These are phyloP conservation scores for Phaseolus lunatus DNA, from an alignment of 306 rosid genomes.

Conservation along the genomic window DNA sequence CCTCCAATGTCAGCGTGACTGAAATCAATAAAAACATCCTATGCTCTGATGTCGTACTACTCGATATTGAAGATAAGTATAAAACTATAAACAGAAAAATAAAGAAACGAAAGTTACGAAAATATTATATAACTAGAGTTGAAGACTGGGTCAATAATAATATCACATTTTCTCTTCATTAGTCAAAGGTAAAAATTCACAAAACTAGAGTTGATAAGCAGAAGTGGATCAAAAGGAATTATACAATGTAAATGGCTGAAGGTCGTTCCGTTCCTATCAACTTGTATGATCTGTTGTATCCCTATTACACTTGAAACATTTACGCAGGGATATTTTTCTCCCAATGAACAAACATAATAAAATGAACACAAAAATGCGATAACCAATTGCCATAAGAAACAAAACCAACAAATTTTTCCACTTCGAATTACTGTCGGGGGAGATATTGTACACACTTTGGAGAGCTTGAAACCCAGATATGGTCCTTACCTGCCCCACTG, in stretches of 20 bases:
- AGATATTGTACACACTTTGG: constrained; percentile 74
- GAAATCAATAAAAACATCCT: constrained; percentile 4
- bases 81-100: background rate
- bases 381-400: constrained; percentile 87
- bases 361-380: constrained; percentile 72
- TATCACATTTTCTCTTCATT: constrained; percentile 47
- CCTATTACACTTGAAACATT: constrained; percentile 63
- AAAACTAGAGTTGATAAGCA: constrained; percentile 43
- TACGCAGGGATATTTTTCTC: constrained; percentile 54
- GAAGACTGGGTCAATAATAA: background rate
- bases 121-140: background rate
- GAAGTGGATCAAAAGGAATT: constrained; percentile 46
- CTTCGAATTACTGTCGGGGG: constrained; percentile 72
- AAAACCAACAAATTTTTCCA: constrained; percentile 87
- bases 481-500: constrained; percentile 95
- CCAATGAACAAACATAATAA: constrained; percentile 61
- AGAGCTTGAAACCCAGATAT: constrained; percentile 95
- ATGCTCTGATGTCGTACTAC: background rate
- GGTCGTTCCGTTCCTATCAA: constrained; percentile 50
- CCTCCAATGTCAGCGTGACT: no score
- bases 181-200: constrained; percentile 49
- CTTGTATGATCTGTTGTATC: constrained; percentile 58
- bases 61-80: background rate
- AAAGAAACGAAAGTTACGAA: background rate
- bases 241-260: constrained; percentile 49